Evolutionary conservation across 1,284 basidiomycete genomes (phyloP).

Genomic region (Puccinia novopanici): DNA sequence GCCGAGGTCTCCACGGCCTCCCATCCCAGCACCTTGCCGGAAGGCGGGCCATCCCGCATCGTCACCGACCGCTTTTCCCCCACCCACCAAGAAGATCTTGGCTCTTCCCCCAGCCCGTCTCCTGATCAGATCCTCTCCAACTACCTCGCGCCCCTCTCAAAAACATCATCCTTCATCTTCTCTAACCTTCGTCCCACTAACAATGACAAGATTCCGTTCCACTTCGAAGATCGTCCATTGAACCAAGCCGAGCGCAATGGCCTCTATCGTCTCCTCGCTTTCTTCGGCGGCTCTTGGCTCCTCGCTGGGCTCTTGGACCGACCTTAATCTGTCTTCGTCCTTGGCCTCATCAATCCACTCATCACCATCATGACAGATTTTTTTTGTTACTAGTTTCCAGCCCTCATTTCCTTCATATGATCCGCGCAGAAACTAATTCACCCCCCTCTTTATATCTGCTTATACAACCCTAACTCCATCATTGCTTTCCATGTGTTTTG

Average conservation of each 20-base stretch:
- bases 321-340: too few relatives aligned
- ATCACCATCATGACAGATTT: too few relatives aligned
- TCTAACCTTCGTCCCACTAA: neutral
- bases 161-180: neutral
- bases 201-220: neutral
- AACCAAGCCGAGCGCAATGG: conserved; percentile 39
- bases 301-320: conserved; percentile 21
- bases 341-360: too few relatives aligned
- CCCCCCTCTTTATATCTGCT: too few relatives aligned
- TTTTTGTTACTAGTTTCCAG: too few relatives aligned
- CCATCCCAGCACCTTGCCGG: conserved; percentile 43
- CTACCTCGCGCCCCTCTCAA: neutral
- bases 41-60: conserved; percentile 32
- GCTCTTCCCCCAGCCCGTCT: too few relatives aligned
- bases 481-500: too few relatives aligned
- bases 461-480: too few relatives aligned
- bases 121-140: too few relatives aligned
- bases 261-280: conserved; percentile 10
- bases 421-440: too few relatives aligned
- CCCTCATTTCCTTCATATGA: too few relatives aligned
- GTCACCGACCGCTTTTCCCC: conserved; percentile 21
- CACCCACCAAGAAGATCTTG: too few relatives aligned
- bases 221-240: conserved; percentile 40
- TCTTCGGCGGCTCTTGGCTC: conserved; percentile 32
- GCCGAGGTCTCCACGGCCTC: conserved; percentile 37